Conservation (phyloP, 164 flowering plant genomes). For the Aristolochia californica region DNA sequence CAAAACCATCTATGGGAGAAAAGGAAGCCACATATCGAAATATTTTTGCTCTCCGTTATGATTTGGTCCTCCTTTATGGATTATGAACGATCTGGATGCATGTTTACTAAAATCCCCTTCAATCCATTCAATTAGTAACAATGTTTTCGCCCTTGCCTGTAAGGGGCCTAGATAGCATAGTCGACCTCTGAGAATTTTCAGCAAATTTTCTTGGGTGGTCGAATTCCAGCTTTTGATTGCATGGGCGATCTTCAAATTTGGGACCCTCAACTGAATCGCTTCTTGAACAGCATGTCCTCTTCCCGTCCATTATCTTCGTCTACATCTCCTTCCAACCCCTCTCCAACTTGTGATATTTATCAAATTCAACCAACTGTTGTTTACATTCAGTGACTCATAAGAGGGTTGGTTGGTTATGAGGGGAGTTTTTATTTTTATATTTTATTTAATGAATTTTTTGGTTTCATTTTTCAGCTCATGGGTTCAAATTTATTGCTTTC, state of each 20-base stretch:
- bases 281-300: constrained; percentile 2
- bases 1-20: too few relatives aligned
- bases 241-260: constrained; percentile 27
- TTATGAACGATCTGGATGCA: too few relatives aligned
- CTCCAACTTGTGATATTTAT: constrained; percentile 10
- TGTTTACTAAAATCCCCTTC: too few relatives aligned
- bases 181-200: neutral
- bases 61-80: too few relatives aligned
- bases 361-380: constrained; percentile 23
- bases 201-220: too few relatives aligned
- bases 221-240: constrained; percentile 11
- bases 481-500: too few relatives aligned
- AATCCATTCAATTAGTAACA: too few relatives aligned
- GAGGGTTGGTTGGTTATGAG: constrained; percentile 41
- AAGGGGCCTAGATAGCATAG: neutral
- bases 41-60: too few relatives aligned
- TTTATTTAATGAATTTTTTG: too few relatives aligned
- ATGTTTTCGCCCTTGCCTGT: neutral
- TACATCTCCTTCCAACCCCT: constrained; percentile 6
- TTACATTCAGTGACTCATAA: constrained; percentile 54
- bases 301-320: neutral
- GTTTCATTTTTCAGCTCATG: too few relatives aligned
- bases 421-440: constrained; percentile 25
- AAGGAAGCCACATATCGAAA: too few relatives aligned
- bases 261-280: constrained; percentile 16